Evolutionary conservation across 2,329 filamentous ascomycete genomes (phyloP).

Genomic region (Sclerotinia borealis): DNA sequence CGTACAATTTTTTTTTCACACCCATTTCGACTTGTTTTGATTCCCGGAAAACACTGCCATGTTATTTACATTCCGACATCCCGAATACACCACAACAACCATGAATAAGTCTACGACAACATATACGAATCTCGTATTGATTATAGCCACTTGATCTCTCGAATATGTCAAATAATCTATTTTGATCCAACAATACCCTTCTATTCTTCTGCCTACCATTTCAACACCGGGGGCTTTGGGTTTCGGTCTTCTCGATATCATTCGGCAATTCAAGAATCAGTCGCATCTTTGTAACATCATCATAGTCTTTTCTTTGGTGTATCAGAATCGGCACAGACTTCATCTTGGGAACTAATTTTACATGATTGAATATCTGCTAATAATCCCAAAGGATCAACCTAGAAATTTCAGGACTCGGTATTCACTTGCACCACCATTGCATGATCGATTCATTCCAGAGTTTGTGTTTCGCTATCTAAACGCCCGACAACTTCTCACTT

Average conservation of each 20-base stretch:
- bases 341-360: conserved; percentile 7
- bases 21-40: conserved; percentile 1
- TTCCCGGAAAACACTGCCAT: not conserved
- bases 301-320: conserved; percentile 11
- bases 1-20: not conserved
- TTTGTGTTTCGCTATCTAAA: conserved; percentile 24
- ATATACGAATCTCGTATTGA: not conserved
- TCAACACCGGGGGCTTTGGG: too few species aligned
- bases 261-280: not conserved
- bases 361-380: conserved; percentile 16
- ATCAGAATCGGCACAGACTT: conserved; percentile 19
- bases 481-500: conserved; percentile 16
- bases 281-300: conserved; percentile 6
- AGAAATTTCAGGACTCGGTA: conserved; percentile 16
- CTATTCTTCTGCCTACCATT: not conserved
- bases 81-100: not conserved
- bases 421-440: conserved; percentile 20
- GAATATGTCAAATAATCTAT: not conserved
- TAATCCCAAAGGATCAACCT: conserved; percentile 15
- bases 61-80: conserved; percentile 3
- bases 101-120: not conserved
- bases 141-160: not conserved
- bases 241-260: not conserved
- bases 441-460: conserved; percentile 26
- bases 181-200: not conserved